Percentiles rank a stretch among this genome's conserved stretches.
phyloP scores from a whole-genome alignment of 257 asterid genomes.

The Salvia rosmarinus region DNA sequence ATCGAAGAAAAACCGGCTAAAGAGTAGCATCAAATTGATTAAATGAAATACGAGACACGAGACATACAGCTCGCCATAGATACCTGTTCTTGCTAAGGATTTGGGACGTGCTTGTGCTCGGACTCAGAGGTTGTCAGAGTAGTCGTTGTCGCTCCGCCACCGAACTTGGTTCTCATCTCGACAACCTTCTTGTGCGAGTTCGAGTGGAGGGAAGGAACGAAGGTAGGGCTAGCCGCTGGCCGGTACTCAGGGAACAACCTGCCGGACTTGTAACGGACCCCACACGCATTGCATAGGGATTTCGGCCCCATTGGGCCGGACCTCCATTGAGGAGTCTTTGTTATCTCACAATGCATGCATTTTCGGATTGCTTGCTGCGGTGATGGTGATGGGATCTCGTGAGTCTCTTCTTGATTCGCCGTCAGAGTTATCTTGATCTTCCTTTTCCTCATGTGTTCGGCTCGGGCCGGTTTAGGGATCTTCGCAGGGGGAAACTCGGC shows the following conservation, averaged over 20 bases:
- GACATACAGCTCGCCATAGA: conserved; percentile 6
- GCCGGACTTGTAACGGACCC: conserved; percentile 68
- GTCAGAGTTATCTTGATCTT: conserved; percentile 48
- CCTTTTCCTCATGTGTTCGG: conserved; percentile 63
- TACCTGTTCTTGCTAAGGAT: background rate
- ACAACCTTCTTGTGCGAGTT: conserved; percentile 65
- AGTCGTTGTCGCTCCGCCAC: background rate
- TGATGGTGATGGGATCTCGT: conserved; percentile 29
- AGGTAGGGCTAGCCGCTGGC: conserved; percentile 72
- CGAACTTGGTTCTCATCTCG: conserved; percentile 57
- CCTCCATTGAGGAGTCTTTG: conserved; percentile 74
- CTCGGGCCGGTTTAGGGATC: conserved; percentile 30
- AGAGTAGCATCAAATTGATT: background rate
- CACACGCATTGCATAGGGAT: conserved; percentile 71
- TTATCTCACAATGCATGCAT: conserved; percentile 68
- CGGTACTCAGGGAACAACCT: conserved; percentile 67
- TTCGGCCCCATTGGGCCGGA: conserved; percentile 73
- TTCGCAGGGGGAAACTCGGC: conserved; percentile 46
- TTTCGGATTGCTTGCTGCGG: conserved; percentile 59
- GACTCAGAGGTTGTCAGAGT: conserved; percentile 15
- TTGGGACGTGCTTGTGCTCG: background rate
- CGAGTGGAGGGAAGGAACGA: conserved; percentile 58
- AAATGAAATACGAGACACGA: background rate
- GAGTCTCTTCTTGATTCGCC: conserved; percentile 23
- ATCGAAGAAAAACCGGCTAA: conserved; percentile 32